Evolutionary conservation across 805 yeast genomes (phyloP).

Genomic region (Debaryomyces prosopidis): DNA sequence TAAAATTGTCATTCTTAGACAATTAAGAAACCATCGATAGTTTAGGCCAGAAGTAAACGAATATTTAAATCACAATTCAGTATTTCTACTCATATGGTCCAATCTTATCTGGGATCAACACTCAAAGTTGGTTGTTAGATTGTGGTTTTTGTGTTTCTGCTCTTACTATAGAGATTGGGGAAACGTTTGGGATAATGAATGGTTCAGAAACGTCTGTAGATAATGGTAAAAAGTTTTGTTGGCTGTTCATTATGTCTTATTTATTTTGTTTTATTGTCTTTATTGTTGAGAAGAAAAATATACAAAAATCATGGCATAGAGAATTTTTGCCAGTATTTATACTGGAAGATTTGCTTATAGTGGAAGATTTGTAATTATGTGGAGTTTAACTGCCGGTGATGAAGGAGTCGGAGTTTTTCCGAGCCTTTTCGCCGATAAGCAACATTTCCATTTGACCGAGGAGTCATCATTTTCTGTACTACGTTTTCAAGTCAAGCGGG

Average conservation of each 20-base stretch:
- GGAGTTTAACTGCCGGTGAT: not conserved
- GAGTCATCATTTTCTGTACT: too few species aligned
- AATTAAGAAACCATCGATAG: too few species aligned
- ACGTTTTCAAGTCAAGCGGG: too few species aligned
- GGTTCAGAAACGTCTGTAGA: conserved; percentile 60
- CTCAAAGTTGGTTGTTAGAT: too few species aligned
- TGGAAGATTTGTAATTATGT: not conserved
- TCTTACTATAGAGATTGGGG: conserved; percentile 46
- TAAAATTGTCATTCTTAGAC: too few species aligned
- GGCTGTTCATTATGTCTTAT: not conserved
- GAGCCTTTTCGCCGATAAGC: not conserved
- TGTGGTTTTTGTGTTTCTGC: too few species aligned
- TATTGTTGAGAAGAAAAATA: not conserved
- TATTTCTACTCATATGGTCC: too few species aligned
- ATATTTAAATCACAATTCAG: too few species aligned
- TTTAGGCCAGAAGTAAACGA: too few species aligned
- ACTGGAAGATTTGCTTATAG: not conserved
- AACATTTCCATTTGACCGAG: not conserved
- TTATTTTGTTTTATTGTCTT: not conserved
- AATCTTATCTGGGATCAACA: too few species aligned
- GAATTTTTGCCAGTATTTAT: not conserved
- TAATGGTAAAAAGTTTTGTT: conserved; percentile 48
- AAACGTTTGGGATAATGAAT: conserved; percentile 62
- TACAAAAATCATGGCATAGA: too few species aligned
- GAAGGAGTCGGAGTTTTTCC: not conserved